Evolutionary conservation across 2,329 filamentous ascomycete species (phyloP), one percentile per base, ranked within the genome.

Genomic region (Colletotrichum incanum): DNA sequence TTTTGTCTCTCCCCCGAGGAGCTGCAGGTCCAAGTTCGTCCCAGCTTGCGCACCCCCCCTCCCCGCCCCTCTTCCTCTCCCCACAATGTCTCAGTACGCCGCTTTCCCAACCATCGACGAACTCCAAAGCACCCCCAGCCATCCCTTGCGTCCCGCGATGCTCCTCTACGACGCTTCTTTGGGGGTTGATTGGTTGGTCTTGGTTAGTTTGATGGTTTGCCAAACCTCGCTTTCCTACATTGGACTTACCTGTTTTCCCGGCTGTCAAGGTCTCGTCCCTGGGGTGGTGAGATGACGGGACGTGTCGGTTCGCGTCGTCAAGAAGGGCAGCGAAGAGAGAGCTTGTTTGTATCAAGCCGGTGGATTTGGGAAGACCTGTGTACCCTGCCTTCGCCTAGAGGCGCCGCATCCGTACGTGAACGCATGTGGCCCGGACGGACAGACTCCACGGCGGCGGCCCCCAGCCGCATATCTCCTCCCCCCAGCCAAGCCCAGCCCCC

Each of bases 71-170:
- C n/a, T 41, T 41, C 12, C n/a, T 34, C 37, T 43, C 55, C 37
- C 55, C 55, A 43, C 39, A 43, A n/a, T 59, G 37, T 59, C 55
- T 59, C 55, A 37, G 23, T 23, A 41, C n/a, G 31, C 31, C n/a
- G 12, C n/a, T 34, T 34, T 55, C 31, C 52, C 52, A 55, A 34
- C 52, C 52, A 55, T 55, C 31, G 52, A 37, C 11, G 1, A 55
- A 37, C 28, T 34, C 28, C 43, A 20, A 37, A 55, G 20, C 31
- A 55, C 9, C 52, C 43, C 52, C 52, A 55, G 52, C 52, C 52
- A 55, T 55, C 52, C 52, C 52, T 55, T 55, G 52, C 52, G 31
- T 55, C 52, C 52, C 31, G 52, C 52, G 28, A 54, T 52, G 26
- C 14, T 52, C 49, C 26, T 31, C 23, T 12, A 31, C 5, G 23